Percentiles rank a stretch among this genome's conserved stretches.
Evolutionary conservation across 371 early-diverging fungal genomes (phyloP).

Genomic region (Mortierella sp.): DNA sequence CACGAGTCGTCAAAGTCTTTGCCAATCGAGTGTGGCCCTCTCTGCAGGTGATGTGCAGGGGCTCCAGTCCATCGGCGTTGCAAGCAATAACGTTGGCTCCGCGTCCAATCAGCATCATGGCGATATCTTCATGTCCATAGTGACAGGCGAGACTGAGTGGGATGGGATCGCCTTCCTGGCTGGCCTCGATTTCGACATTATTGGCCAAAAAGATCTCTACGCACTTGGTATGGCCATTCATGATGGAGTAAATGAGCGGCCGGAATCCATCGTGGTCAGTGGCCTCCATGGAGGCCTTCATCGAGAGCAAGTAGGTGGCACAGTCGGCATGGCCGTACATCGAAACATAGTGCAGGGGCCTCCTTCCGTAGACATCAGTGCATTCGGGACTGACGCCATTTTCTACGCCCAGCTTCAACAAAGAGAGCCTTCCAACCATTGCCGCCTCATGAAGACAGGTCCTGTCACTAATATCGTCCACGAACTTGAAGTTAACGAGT

Average conservation of each 20-base stretch:
- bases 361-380: conserved; percentile 89
- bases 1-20: conserved; percentile 78
- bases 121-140: conserved; percentile 91
- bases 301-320: conserved; percentile 73
- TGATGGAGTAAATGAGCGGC: conserved; percentile 89
- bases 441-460: conserved; percentile 93
- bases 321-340: conserved; percentile 89
- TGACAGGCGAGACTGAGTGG: conserved; percentile 91
- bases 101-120: conserved; percentile 78
- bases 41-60: conserved; percentile 90
- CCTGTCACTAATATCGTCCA: conserved; percentile 94
- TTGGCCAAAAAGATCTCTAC: conserved; percentile 80
- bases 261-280: conserved; percentile 92
- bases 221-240: conserved; percentile 82
- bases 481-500: conserved; percentile 77
- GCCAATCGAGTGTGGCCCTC: conserved; percentile 87
- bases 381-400: conserved; percentile 75
- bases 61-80: conserved; percentile 85
- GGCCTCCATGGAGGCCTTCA: conserved; percentile 71
- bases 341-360: conserved; percentile 92
- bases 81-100: conserved; percentile 76
- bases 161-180: conserved; percentile 67
- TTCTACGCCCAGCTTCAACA: conserved; percentile 71
- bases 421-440: conserved; percentile 77
- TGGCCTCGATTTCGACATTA: conserved; percentile 76